Evolutionary conservation across 2,329 filamentous ascomycete species (phyloP).

Genomic region (Trichoderma hamatum): DNA sequence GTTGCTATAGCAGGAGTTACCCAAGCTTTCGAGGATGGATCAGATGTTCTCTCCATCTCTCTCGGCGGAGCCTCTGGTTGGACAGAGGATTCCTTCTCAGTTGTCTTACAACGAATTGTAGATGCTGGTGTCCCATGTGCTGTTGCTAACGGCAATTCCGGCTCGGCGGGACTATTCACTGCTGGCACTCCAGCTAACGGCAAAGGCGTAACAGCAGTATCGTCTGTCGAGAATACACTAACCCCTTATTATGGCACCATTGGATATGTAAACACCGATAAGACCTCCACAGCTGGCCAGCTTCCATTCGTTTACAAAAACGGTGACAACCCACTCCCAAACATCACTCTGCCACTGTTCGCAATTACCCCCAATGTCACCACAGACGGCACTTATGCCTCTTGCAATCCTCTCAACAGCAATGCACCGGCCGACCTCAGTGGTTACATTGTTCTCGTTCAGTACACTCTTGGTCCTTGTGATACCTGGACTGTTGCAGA

Average conservation of each 20-base stretch:
- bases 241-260: conserved; percentile 35
- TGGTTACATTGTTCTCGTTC: conserved; percentile 60
- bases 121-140: conserved; percentile 46
- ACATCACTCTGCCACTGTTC: conserved; percentile 48
- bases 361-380: conserved; percentile 54
- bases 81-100: conserved; percentile 38
- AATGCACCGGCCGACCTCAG: conserved; percentile 58
- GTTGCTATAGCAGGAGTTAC: conserved; percentile 44
- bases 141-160: conserved; percentile 49
- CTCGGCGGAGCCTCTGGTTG: conserved; percentile 40
- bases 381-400: conserved; percentile 46
- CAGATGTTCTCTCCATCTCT: conserved; percentile 43
- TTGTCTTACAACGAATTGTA: conserved; percentile 45
- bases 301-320: background rate
- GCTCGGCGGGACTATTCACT: conserved; percentile 46
- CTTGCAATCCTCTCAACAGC: conserved; percentile 55
- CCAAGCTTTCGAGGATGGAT: conserved; percentile 45
- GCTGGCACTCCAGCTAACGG: conserved; percentile 45
- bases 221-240: conserved; percentile 46
- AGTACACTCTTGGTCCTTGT: conserved; percentile 43
- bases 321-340: background rate
- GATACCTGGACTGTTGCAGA: conserved; percentile 59
- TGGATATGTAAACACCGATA: background rate
- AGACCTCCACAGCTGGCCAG: background rate
- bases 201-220: conserved; percentile 47